phyloP scores from a whole-genome alignment of 495 filamentous ascomycete species.

The Daldinia loculata region DNA sequence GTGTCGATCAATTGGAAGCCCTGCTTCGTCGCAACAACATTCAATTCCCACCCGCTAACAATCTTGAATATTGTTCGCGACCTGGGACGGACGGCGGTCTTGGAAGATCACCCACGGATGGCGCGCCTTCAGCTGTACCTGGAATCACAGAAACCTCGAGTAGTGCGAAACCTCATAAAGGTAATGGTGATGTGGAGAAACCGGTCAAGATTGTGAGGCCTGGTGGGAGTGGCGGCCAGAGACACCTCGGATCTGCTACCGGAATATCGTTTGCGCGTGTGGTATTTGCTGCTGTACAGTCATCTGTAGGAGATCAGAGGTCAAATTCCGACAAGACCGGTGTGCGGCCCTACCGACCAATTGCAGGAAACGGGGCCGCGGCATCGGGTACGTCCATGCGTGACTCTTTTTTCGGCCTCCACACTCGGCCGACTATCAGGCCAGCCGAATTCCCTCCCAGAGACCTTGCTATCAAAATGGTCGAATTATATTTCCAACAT shows the following conservation, averaged over 20 bases:
- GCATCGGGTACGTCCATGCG: conserved; percentile 78
- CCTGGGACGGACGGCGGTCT: conserved; percentile 55
- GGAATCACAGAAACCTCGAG: conserved; percentile 40
- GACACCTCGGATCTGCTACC: conserved; percentile 84
- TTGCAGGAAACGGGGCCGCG: conserved; percentile 43
- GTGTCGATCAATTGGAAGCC: conserved; percentile 83
- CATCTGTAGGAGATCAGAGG: conserved; percentile 76
- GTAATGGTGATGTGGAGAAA: conserved; percentile 67
- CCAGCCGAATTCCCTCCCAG: conserved; percentile 85
- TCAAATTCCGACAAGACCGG: conserved; percentile 62
- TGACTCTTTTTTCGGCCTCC: conserved; percentile 93
- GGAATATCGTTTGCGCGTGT: conserved; percentile 95
- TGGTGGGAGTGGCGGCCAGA: conserved; percentile 77
- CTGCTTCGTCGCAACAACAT: conserved; percentile 75
- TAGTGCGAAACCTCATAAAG: conserved; percentile 51
- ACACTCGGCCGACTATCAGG: conserved; percentile 86
- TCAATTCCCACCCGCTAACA: conserved; percentile 74
- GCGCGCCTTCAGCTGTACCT: conserved; percentile 36
- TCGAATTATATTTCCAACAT: conserved; percentile 90
- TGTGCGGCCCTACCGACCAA: conserved; percentile 53
- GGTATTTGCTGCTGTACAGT: conserved; percentile 93
- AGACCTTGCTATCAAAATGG: conserved; percentile 73
- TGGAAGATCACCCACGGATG: conserved; percentile 55
- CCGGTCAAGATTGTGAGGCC: conserved; percentile 78
- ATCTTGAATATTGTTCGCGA: conserved; percentile 77